Evolutionary conservation across 345 rosid genomes (phyloP).

Genomic region (Mercurialis annua): DNA sequence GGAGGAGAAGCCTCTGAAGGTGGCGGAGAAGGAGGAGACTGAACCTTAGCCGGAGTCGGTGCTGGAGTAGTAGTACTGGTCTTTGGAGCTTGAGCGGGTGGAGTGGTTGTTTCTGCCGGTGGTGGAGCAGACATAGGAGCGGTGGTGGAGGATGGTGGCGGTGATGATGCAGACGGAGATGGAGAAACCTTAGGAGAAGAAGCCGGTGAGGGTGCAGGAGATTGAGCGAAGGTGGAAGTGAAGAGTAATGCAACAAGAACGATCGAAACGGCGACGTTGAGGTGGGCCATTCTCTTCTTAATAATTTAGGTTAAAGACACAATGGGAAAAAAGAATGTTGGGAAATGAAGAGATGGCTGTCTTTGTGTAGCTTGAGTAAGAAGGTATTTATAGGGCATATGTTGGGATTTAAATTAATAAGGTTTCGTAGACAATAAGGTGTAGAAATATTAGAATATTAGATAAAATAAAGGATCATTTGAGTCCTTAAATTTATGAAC

Average conservation of each 20-base stretch:
- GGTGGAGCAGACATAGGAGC: conserved; percentile 9
- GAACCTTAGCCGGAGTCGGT: neutral
- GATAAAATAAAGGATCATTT: no score
- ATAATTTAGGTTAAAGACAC: no score
- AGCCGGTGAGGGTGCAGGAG: conserved; percentile 20
- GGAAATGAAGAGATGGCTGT: neutral
- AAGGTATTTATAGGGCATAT: neutral
- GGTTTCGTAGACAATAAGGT: neutral
- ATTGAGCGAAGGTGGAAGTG: conserved; percentile 15
- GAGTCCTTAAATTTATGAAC: no score
- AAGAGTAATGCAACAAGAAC: conserved; percentile 12
- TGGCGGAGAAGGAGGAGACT: conserved; percentile 18
- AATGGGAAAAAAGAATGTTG: neutral
- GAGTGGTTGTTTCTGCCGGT: no score
- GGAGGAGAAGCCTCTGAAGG: conserved; percentile 20
- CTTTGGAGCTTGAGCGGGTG: conserved; percentile 2
- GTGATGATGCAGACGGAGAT: neutral
- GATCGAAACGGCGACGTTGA: neutral
- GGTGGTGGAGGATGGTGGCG: neutral
- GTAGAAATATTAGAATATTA: no score
- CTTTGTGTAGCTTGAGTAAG: neutral
- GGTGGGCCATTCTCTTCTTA: conserved; percentile 14
- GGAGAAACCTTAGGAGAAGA: conserved; percentile 10
- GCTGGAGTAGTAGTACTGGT: conserved; percentile 7
- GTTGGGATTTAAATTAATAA: neutral